phyloP scores from a whole-genome alignment of 495 filamentous ascomycete species.

The Aspergillus sclerotiicarbonarius region DNA sequence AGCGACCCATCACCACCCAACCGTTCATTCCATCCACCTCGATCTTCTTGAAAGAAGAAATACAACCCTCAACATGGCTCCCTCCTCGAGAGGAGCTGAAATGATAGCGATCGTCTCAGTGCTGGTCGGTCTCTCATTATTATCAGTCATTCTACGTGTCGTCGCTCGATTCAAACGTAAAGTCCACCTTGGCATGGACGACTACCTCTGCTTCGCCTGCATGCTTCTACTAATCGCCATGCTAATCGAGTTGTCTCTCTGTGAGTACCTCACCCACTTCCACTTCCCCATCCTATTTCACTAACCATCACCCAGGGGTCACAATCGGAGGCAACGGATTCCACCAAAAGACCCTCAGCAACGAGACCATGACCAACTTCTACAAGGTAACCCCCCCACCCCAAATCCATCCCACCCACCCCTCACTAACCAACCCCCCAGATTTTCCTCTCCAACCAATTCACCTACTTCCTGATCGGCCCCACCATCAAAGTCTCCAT shows the following conservation, averaged over 20 bases:
- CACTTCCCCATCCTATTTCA: neutral
- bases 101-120: slow-evolving; percentile 39
- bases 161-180: slow-evolving; percentile 36
- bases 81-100: slow-evolving; percentile 28
- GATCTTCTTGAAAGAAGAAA: slow-evolving; percentile 4
- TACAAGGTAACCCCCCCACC: slow-evolving; percentile 29
- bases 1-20: neutral
- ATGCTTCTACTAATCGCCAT: slow-evolving; percentile 34
- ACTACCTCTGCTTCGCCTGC: slow-evolving; percentile 37
- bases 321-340: slow-evolving; percentile 37
- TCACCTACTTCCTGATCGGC: slow-evolving; percentile 43
- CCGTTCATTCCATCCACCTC: slow-evolving; percentile 4
- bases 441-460: slow-evolving; percentile 47
- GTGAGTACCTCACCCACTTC: slow-evolving; percentile 21
- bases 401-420: neutral
- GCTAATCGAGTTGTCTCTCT: slow-evolving; percentile 36
- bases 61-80: slow-evolving; percentile 25
- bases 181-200: slow-evolving; percentile 40
- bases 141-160: slow-evolving; percentile 38
- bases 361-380: slow-evolving; percentile 32
- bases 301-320: slow-evolving; percentile 31
- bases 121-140: slow-evolving; percentile 35
- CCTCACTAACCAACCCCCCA: slow-evolving; percentile 11
- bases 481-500: slow-evolving; percentile 45
- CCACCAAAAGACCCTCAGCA: slow-evolving; percentile 23